Conservation (phyloP, 2,329 filamentous ascomycete genomes). For the Pseudogymnoascus sp. region DNA sequence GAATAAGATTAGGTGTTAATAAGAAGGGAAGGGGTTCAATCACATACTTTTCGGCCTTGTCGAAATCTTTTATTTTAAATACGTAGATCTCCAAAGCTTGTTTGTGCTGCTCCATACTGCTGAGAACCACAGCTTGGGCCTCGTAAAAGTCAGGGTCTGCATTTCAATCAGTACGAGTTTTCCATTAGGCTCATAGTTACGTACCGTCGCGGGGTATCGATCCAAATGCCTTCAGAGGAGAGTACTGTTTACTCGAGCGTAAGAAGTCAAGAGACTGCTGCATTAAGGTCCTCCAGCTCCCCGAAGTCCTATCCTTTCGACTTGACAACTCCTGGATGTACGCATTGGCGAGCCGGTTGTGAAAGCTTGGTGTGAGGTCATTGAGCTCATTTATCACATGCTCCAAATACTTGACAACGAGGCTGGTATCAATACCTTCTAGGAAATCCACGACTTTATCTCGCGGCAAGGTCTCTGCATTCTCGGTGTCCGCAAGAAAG, state of each 20-base stretch:
- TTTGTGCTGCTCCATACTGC: conserved; percentile 91
- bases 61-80: conserved; percentile 81
- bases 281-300: conserved; percentile 52
- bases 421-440: conserved; percentile 55
- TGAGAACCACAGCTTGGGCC: conserved; percentile 80
- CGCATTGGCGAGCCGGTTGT: conserved; percentile 73
- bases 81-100: conserved; percentile 97
- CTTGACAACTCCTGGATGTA: conserved; percentile 47
- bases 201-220: conserved; percentile 73
- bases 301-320: conserved; percentile 33
- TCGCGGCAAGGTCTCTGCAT: conserved; percentile 81
- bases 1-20: conserved; percentile 15
- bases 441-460: conserved; percentile 70
- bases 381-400: conserved; percentile 84
- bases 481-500: conserved; percentile 88
- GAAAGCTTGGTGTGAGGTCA: conserved; percentile 77
- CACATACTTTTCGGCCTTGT: conserved; percentile 84
- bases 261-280: conserved; percentile 68
- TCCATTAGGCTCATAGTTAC: conserved; percentile 23
- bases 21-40: neutral
- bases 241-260: conserved; percentile 70
- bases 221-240: conserved; percentile 67
- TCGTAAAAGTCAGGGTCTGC: conserved; percentile 81
- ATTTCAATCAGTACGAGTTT: conserved; percentile 12
- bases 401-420: conserved; percentile 80